Evolutionary conservation across 805 yeast genomes (phyloP), one percentile per base, ranked within the genome.

Genomic region (Hyphopichia homilentoma): DNA sequence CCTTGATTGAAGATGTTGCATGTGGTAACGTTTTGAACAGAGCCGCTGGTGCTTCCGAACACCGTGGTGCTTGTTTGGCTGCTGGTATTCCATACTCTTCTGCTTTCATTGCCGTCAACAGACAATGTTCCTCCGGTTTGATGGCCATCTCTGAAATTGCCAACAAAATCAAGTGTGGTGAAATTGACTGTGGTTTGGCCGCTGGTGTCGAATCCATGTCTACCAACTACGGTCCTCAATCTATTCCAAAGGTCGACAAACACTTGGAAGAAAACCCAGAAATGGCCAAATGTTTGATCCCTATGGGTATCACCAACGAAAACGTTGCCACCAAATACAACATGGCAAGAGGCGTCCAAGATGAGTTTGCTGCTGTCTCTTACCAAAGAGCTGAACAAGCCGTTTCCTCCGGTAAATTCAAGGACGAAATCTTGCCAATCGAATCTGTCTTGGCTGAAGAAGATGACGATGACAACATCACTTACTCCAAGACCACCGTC

Each of bases 281-380:
- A 47, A 55, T 66, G 61, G 59, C 50, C 40, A 80, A 80, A 59
- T 90, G 97, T 64, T 65, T 83, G 59, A 77, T 90, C 41, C 97
- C 97, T 44, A 90, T 90, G 97, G 97, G 97, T 28, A 80, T 81
- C 50, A 90, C 97, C 33, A 84, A 87, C 54, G 97, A 90, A 67
- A 90, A 90, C 58, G 84, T 90, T 35, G 89, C 94, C 18, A 59
- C 61, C 26, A 73, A 73, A 57, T 89, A 70, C 61, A 59, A 63
- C 41, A 70, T 90, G 38, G 51, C 79, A 17, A 78, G 97, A 58
- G 49, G 55, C 20, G 77, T 70, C 40, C 97, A 89, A 62, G 98
- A 90, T 58, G 81, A 66, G 38, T 93, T 88, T 63, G 95, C 97
- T 21, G 95, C 96, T 15, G 55, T 63, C 18, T 88, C 97, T 4